Percentiles rank a stretch among this genome's conserved stretches.
Evolutionary conservation across 2,329 filamentous ascomycete genomes (phyloP).

Genomic region (Bipolaris oryzae): DNA sequence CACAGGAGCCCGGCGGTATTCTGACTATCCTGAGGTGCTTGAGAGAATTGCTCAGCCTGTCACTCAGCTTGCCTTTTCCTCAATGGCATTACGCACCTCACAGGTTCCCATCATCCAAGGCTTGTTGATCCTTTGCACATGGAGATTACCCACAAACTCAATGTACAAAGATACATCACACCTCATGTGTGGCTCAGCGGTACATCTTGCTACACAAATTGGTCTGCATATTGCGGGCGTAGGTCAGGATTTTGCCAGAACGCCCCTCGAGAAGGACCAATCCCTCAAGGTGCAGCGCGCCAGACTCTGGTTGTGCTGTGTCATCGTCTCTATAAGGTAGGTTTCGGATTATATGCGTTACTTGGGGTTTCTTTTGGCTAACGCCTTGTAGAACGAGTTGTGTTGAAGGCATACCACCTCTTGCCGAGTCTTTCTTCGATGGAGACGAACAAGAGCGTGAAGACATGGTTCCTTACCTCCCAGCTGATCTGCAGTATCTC

Average conservation of each 20-base stretch:
- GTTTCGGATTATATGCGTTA: not conserved
- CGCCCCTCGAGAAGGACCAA: conserved; percentile 44
- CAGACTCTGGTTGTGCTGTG: conserved; percentile 47
- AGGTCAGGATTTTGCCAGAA: conserved; percentile 50
- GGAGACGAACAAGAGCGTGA: conserved; percentile 42
- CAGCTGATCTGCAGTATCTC: conserved; percentile 40
- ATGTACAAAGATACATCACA: conserved; percentile 51
- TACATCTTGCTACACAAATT: conserved; percentile 51
- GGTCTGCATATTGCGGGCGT: conserved; percentile 49
- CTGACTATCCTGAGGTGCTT: conserved; percentile 45
- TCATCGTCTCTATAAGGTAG: conserved; percentile 47
- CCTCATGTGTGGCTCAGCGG: conserved; percentile 49
- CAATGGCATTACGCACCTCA: conserved; percentile 45
- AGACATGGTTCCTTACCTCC: conserved; percentile 41
- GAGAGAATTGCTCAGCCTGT: conserved; percentile 43
- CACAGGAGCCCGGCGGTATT: conserved; percentile 48
- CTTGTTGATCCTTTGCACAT: conserved; percentile 49
- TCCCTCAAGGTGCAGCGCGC: conserved; percentile 45
- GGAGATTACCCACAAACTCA: conserved; percentile 50
- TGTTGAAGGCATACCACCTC: conserved; percentile 44
- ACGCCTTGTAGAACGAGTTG: conserved; percentile 36
- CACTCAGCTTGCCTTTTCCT: conserved; percentile 46
- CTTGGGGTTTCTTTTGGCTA: conserved; percentile 8
- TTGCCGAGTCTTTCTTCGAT: conserved; percentile 44
- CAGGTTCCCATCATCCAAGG: conserved; percentile 50